Conservation (phyloP, 176 grass and related monocot genomes). For the Pontederia paniculata region DNA sequence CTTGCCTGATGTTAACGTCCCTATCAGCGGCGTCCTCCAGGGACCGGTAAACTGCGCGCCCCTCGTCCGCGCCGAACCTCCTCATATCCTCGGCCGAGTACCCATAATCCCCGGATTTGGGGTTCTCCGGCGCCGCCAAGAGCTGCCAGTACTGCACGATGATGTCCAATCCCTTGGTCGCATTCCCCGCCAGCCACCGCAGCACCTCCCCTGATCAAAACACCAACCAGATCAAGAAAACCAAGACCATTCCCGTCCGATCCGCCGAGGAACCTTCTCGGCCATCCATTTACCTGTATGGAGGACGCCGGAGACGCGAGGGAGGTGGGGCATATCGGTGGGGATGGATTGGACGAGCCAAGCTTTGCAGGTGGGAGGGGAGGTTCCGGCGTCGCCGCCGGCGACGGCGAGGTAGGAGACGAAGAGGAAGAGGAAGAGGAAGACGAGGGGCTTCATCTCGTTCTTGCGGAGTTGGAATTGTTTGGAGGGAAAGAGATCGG, state of each 20-base stretch:
- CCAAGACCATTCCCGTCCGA: not conserved
- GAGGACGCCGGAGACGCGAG: slow-evolving; percentile 67
- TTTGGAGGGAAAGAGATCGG: too few species aligned
- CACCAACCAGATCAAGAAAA: not conserved
- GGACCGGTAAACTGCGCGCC: slow-evolving; percentile 46
- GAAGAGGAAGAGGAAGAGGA: not conserved
- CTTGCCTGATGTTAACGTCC: slow-evolving; percentile 61
- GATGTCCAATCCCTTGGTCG: slow-evolving; percentile 54
- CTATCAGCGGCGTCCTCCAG: slow-evolving; percentile 60
- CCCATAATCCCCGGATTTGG: slow-evolving; percentile 67
- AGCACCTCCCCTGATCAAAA: slow-evolving; percentile 49
- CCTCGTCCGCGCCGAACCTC: slow-evolving; percentile 54
- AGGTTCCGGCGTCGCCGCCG: too few species aligned
- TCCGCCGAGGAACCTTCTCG: not conserved
- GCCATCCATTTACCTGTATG: slow-evolving; percentile 38
- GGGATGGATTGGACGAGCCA: slow-evolving; percentile 98
- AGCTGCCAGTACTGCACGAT: slow-evolving; percentile 89
- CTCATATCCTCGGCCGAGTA: slow-evolving; percentile 62
- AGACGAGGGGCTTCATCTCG: not conserved
- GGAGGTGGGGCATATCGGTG: slow-evolving; percentile 82
- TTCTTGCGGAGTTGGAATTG: too few species aligned
- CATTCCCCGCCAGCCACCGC: slow-evolving; percentile 78
- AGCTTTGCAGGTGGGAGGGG: slow-evolving; percentile 36
- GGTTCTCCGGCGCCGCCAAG: slow-evolving; percentile 42
- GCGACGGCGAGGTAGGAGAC: too few species aligned